Conservation (phyloP, 1,284 basidiomycete species). For the Neonothopanus nambi region DNA sequence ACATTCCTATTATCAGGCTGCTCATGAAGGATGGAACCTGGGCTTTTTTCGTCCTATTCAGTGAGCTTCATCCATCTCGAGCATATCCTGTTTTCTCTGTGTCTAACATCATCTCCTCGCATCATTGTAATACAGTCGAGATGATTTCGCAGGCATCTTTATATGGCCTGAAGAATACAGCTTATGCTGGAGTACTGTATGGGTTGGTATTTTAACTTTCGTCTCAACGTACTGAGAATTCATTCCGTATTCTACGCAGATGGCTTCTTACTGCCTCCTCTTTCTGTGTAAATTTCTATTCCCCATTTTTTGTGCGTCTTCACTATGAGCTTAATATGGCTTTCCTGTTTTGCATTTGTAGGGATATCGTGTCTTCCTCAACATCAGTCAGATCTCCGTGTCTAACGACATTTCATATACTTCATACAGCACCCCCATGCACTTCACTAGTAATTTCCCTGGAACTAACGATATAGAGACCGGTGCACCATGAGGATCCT, state of each 20-base stretch:
- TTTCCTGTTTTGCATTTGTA: constrained; percentile 13
- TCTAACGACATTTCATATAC: too few species aligned
- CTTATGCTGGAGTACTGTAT: constrained; percentile 30
- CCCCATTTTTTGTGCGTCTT: constrained; percentile 5
- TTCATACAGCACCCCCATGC: too few species aligned
- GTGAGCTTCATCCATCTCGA: not conserved
- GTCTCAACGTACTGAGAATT: not conserved
- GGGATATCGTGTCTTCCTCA: constrained; percentile 38
- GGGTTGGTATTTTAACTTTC: constrained; percentile 20
- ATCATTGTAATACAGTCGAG: too few species aligned
- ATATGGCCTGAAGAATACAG: constrained; percentile 25
- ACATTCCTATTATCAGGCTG: constrained; percentile 30
- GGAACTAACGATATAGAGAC: too few species aligned
- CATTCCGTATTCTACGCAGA: constrained; percentile 16
- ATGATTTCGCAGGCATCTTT: constrained; percentile 23
- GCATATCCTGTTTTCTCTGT: not conserved
- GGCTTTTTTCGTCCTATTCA: constrained; percentile 13
- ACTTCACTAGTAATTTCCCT: too few species aligned
- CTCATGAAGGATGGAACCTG: constrained; percentile 38
- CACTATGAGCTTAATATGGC: not conserved
- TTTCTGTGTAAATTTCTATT: constrained; percentile 24
- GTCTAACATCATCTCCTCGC: too few species aligned
- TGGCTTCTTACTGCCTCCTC: constrained; percentile 35
- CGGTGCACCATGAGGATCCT: too few species aligned
- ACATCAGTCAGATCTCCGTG: constrained; percentile 18